These are phyloP conservation scores for Binderoboletus segoi DNA, from an alignment of 1,284 basidiomycete genomes.

Conservation along the genomic window DNA sequence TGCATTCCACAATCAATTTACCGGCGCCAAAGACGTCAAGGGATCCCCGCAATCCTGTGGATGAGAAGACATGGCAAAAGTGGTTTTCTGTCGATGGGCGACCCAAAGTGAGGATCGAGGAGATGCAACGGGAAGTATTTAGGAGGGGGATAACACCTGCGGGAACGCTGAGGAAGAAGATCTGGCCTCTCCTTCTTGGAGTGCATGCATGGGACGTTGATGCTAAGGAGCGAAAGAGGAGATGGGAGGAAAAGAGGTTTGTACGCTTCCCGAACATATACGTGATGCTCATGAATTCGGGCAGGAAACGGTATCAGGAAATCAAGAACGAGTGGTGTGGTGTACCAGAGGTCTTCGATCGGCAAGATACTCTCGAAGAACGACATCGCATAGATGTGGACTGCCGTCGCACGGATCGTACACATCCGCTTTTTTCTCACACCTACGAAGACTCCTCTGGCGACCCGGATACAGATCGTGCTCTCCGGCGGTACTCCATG, in stretches of 20 bases:
- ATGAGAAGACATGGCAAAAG: constrained; percentile 65
- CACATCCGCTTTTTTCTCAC: constrained; percentile 81
- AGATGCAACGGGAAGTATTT: constrained; percentile 78
- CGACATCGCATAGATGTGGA: constrained; percentile 93
- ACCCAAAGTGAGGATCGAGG: constrained; percentile 65
- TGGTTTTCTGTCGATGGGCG: constrained; percentile 76
- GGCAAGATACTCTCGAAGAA: constrained; percentile 80
- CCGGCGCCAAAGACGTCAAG: constrained; percentile 76
- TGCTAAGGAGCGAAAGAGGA: constrained; percentile 50
- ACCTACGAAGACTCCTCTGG: constrained; percentile 34
- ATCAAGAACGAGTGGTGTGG: constrained; percentile 82
- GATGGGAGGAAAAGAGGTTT: constrained; percentile 69
- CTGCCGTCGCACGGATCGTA: constrained; percentile 95
- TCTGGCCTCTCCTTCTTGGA: constrained; percentile 92
- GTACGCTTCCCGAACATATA: constrained; percentile 21
- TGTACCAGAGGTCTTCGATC: constrained; percentile 77
- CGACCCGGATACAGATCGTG: constrained; percentile 53
- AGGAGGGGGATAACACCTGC: constrained; percentile 64
- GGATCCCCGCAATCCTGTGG: constrained; percentile 71
- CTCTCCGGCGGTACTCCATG: constrained; percentile 55
- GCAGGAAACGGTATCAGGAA: constrained; percentile 66
- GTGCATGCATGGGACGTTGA: constrained; percentile 81
- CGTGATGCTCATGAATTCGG: constrained; percentile 15
- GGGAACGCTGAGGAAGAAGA: constrained; percentile 59
- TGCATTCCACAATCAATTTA: constrained; percentile 76